Conservation (phyloP, 2,329 filamentous ascomycete genomes). For the Diplodia scrobiculata region DNA sequence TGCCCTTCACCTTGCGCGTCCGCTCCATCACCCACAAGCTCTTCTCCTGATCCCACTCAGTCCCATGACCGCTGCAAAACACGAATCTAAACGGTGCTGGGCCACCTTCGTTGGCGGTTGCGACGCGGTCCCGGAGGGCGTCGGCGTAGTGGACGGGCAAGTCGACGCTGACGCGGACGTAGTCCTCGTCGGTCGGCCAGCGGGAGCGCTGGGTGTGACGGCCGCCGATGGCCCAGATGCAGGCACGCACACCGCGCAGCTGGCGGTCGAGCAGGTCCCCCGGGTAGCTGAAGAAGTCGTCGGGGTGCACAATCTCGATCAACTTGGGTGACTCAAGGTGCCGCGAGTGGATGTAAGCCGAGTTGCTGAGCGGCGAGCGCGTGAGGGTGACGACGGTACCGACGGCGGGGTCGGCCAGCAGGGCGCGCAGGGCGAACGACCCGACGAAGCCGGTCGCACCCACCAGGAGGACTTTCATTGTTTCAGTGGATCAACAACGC, state of each 20-base stretch:
- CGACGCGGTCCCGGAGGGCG: neutral
- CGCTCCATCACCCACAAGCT: slow-evolving; percentile 10
- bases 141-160: neutral
- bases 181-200: slow-evolving; percentile 6
- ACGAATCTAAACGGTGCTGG: neutral
- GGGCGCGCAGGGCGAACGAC: slow-evolving; percentile 28
- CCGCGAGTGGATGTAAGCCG: neutral
- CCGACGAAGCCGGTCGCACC: slow-evolving; percentile 32
- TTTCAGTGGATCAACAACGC: neutral
- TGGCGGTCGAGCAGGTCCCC: neutral
- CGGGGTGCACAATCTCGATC: neutral
- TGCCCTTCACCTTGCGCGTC: slow-evolving; percentile 9
- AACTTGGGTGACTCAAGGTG: slow-evolving; percentile 11
- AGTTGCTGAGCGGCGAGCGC: neutral
- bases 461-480: slow-evolving; percentile 29
- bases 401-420: slow-evolving; percentile 15
- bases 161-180: slow-evolving; percentile 13
- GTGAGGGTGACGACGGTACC: slow-evolving; percentile 1
- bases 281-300: neutral
- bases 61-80: slow-evolving; percentile 3
- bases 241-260: slow-evolving; percentile 6
- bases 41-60: neutral
- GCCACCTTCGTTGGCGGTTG: neutral
- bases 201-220: slow-evolving; percentile 13
- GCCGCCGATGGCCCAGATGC: slow-evolving; percentile 12